A percentile compares a stretch with the other conserved stretches of the same genome.
Conservation (phyloP, 2,329 filamentous ascomycete genomes). For the Colletotrichum chrysophilum region DNA sequence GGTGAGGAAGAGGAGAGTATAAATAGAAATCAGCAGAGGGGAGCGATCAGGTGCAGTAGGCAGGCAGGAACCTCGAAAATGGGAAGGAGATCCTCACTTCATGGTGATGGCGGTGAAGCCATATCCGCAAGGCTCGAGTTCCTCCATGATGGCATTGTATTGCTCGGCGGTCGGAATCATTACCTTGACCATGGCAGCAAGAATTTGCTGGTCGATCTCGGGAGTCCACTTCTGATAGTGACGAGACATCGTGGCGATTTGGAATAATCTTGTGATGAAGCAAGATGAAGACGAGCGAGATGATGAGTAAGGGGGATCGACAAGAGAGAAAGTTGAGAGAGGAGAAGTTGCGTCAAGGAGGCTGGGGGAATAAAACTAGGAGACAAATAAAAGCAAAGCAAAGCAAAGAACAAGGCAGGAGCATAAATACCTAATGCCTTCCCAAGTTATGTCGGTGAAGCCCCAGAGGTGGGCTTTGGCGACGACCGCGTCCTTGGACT, state of each 20-base stretch:
- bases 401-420: neutral
- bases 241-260: conserved; percentile 13
- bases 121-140: conserved; percentile 38
- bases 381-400: neutral
- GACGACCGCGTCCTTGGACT: conserved; percentile 35
- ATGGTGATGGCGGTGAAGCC: conserved; percentile 44
- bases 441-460: conserved; percentile 43
- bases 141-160: conserved; percentile 41
- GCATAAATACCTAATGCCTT: conserved; percentile 45
- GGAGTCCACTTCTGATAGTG: conserved; percentile 44
- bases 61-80: neutral
- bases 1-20: neutral
- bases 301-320: too few species aligned
- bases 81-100: conserved; percentile 34
- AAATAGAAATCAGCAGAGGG: neutral
- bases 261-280: neutral
- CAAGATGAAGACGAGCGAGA: neutral
- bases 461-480: conserved; percentile 35
- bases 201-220: conserved; percentile 47
- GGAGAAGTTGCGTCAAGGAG: neutral
- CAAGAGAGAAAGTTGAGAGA: neutral
- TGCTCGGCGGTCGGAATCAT: conserved; percentile 35
- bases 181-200: conserved; percentile 44
- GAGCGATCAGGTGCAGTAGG: neutral
- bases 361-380: neutral